Evolutionary conservation across 2,329 filamentous ascomycete species (phyloP), one percentile per base, ranked within the genome.

Genomic region (Neurospora sp.): DNA sequence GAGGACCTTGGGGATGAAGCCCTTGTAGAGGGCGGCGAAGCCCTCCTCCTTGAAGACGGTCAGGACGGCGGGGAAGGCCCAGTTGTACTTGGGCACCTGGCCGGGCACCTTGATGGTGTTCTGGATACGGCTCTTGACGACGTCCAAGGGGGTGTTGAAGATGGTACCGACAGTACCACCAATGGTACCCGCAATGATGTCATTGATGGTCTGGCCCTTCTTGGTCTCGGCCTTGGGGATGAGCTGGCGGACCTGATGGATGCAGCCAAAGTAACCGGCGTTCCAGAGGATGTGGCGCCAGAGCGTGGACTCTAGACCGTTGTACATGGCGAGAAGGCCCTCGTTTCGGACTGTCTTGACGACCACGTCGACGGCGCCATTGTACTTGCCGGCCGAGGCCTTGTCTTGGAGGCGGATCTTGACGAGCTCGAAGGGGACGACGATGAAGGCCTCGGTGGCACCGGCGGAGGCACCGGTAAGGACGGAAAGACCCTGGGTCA

Each of bases 371-470:
- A 94, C 76, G 86, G 92, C 91, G 80, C 92, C 92, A 74, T 84
- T 91, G 84, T 96, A 96, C 81, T 92, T 97, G 79, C 91, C 89
- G 57, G 95, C 93, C 67, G 93, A 96, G 17, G 95, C 93, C 83
- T 92, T 93, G 84, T 99, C 96, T 81, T 99, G 96, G 66, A 99
- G 87, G 75, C 96, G 91, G 79, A 99, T 99, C 88, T 99, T 99
- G 86, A 99, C 91, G 71, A 97, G 88, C 85, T 97, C 96, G 81
- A 99, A 99, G 67, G 96, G 96, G 39, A 99, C 96, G 71, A 99
- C 96, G 74, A 98, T 94, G 79, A 99, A 96, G 68, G 95, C 87
- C 83, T 99, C 96, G 70, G 95, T 98, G 41, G 95, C 96, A 80
- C 96, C 96, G 71, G 96, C 96, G 33, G 93, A 92, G 40, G 96